These are phyloP conservation scores for Rhynchosporium agropyri DNA, from an alignment of 2,329 filamentous ascomycete genomes.

Conservation along the genomic window DNA sequence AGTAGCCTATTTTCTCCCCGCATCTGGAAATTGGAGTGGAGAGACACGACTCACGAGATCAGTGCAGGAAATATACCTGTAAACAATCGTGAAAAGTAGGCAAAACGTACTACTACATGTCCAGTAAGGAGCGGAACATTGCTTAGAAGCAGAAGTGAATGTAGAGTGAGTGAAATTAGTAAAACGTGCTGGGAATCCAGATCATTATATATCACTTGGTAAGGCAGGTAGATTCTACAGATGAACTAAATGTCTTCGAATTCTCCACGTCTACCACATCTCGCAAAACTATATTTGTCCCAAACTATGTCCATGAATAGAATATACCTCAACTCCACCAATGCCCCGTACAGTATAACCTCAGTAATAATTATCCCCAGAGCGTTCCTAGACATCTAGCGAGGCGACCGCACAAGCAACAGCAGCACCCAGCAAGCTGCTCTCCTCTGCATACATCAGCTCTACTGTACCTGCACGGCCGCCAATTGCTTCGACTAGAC, in stretches of 20 bases:
- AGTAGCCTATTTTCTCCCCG: conserved; percentile 14
- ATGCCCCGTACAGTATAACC: conserved; percentile 22
- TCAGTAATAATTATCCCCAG: background rate
- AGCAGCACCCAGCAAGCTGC: conserved; percentile 74
- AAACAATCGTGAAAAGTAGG: too few relatives aligned
- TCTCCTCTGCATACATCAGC: conserved; percentile 71
- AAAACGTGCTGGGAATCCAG: background rate
- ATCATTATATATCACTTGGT: background rate
- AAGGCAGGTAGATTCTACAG: too few relatives aligned
- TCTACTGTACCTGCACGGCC: conserved; percentile 52
- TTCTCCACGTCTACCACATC: too few relatives aligned
- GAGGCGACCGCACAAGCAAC: conserved; percentile 67
- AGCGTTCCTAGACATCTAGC: conserved; percentile 28
- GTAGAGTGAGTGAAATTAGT: background rate
- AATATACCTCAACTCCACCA: conserved; percentile 23
- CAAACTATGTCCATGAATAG: conserved; percentile 16
- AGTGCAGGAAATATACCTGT: background rate
- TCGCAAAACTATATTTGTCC: conserved; percentile 11
- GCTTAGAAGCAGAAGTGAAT: background rate
- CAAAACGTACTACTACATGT: too few relatives aligned
- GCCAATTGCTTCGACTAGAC: conserved; percentile 52
- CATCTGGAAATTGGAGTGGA: background rate
- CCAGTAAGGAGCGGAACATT: background rate
- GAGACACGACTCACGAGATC: conserved; percentile 1
- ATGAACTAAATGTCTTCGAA: background rate